These are phyloP conservation scores for Persicaria maculosa DNA, from an alignment of 148 eudicot species.

Conservation along the genomic window DNA sequence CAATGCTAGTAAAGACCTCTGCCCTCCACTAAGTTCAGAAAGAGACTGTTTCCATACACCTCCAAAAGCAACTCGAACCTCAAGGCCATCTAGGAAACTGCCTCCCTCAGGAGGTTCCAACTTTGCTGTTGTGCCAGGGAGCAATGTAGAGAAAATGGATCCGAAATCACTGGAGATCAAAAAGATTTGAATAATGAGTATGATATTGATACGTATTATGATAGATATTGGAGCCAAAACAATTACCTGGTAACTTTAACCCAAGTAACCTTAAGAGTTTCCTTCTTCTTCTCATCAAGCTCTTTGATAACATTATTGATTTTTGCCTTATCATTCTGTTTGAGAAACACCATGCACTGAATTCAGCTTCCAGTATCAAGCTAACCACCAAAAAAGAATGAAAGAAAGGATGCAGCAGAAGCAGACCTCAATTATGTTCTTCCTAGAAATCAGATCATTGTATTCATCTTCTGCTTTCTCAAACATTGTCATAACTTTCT, in stretches of 20 bases:
- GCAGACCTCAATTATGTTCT: slow-evolving; percentile 88
- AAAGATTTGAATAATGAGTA: neutral
- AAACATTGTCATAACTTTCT: slow-evolving; percentile 95
- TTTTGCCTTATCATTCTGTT: slow-evolving; percentile 89
- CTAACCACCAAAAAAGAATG: neutral
- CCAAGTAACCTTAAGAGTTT: slow-evolving; percentile 94
- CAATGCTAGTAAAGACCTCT: slow-evolving; percentile 88
- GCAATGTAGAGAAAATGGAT: slow-evolving; percentile 85
- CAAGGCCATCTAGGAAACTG: slow-evolving; percentile 91
- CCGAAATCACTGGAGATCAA: slow-evolving; percentile 76
- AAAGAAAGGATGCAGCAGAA: slow-evolving; percentile 1
- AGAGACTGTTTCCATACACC: slow-evolving; percentile 97
- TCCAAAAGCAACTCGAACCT: slow-evolving; percentile 98
- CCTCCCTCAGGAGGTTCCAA: slow-evolving; percentile 94
- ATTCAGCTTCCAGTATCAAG: neutral
- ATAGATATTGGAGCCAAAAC: neutral
- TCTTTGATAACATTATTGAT: slow-evolving; percentile 92
- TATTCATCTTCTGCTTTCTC: slow-evolving; percentile 98
- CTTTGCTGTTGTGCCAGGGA: slow-evolving; percentile 97
- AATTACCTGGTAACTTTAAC: slow-evolving; percentile 78
- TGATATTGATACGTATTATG: neutral
- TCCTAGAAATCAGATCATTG: slow-evolving; percentile 79
- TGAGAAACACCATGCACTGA: neutral
- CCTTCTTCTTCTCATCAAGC: slow-evolving; percentile 98
- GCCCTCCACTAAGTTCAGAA: slow-evolving; percentile 97